Percentiles rank a stretch among this genome's conserved stretches.
phyloP scores from a whole-genome alignment of 768 basidiomycete genomes.

The Mycena albidolilacea region DNA sequence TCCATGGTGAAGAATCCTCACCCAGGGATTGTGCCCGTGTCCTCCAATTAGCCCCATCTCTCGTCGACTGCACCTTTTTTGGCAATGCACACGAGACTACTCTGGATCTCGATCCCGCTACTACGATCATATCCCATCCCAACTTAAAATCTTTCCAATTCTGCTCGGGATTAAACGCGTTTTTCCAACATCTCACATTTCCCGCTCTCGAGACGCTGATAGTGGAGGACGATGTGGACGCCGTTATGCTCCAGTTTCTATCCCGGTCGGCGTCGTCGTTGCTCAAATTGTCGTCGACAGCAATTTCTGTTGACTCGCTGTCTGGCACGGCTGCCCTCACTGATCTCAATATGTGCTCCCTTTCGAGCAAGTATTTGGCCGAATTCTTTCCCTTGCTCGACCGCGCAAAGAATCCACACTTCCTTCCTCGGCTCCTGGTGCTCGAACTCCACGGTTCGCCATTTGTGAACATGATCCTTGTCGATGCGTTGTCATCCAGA shows the following conservation, averaged over 20 bases:
- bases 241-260: not conserved
- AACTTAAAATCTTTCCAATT: not conserved
- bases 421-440: not conserved
- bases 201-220: not conserved
- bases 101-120: too few species aligned
- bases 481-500: not conserved
- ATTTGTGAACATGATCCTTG: not conserved
- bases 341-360: not conserved
- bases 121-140: not conserved
- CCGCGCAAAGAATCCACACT: not conserved
- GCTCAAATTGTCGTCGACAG: not conserved
- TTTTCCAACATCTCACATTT: not conserved
- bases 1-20: not conserved
- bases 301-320: not conserved
- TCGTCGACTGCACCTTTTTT: not conserved
- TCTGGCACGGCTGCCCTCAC: not conserved
- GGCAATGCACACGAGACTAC: too few species aligned
- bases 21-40: not conserved
- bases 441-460: not conserved
- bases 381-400: not conserved
- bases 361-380: not conserved
- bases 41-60: slow-evolving; percentile 2
- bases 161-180: not conserved
- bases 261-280: not conserved
- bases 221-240: not conserved